Base-by-base conservation (phyloP, 352 stramenopile genomes). In the Stramenopiles sp. region DNA sequence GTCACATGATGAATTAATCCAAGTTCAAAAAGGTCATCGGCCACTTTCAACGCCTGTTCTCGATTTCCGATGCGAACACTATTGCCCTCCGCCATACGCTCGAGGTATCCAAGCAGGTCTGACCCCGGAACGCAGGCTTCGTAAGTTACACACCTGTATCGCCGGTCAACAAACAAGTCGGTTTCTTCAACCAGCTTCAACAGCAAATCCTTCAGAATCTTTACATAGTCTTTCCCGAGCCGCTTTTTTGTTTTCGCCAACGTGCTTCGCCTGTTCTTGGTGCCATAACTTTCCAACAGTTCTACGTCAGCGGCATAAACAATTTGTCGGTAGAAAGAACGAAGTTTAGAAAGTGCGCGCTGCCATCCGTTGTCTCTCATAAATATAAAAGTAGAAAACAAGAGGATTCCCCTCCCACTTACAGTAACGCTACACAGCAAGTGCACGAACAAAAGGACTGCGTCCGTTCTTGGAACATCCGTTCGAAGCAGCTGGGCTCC, bases 1-100 rank as follows among this genome's bases (percentile, higher is more conserved):
- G 43, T 63, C 43, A 63, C 43, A 25, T 63, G 43, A 63, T 63
- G 43, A 63, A 63, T 63, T 63, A 63, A 63, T 63, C 43, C 43
- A 63, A 63, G 43, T 63, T 63, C 43, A 63, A 63, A 63, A 63
- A 63, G 43, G 43, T 63, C 43, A 63, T 63, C 25, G 43, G 43
- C 43, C 43, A 63, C 43, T 63, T 63, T 63, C 43, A 63, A 63
- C 25, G 43, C 43, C 25, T 63, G 43, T 63, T 63, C 12, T 63
- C 43, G 43, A 63, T 12, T 63, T 63, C 25, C 43, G 25, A 63
- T 63, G 43, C 43, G 43, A 63, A 63, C 25, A 63, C 43, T 63
- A 63, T 63, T 63, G 43, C 43, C 43, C 25, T 63, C 43, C 12
- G 12, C 25, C 43, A 63, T 63, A 63, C 43, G 12, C 43, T 63